Percentiles rank a stretch among this genome's conserved stretches.
Conservation (phyloP, 2,329 filamentous ascomycete species). For the Fusarium goolgardi region DNA sequence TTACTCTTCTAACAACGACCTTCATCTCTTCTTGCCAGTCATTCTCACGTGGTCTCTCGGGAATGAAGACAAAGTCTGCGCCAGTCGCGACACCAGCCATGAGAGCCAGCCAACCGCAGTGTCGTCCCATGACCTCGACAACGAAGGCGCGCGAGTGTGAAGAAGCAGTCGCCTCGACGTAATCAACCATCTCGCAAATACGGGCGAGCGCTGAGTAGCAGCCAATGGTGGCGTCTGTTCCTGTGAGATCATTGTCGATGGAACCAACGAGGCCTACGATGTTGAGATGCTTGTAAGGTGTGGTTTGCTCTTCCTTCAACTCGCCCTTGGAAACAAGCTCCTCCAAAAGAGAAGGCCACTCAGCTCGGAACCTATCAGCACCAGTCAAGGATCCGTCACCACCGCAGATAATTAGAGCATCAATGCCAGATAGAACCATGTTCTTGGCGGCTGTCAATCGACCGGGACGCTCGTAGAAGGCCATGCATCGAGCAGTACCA, state of each 20-base stretch:
- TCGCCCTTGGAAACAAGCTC: conserved; percentile 83
- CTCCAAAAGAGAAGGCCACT: conserved; percentile 89
- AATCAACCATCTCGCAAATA: conserved; percentile 96
- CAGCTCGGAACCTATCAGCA: conserved; percentile 89
- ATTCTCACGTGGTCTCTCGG: conserved; percentile 87
- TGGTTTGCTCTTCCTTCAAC: conserved; percentile 75
- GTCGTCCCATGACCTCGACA: conserved; percentile 97
- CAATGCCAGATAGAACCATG: conserved; percentile 91
- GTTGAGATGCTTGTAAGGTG: conserved; percentile 87
- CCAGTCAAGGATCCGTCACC: conserved; percentile 97
- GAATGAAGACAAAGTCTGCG: conserved; percentile 96
- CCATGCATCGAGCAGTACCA: conserved; percentile 92
- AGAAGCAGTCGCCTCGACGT: conserved; percentile 93
- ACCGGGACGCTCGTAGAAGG: conserved; percentile 89
- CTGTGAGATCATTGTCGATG: conserved; percentile 98
- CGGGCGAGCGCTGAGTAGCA: conserved; percentile 93
- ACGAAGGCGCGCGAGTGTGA: conserved; percentile 98
- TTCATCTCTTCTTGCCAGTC: conserved; percentile 94
- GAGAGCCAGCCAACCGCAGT: conserved; percentile 96
- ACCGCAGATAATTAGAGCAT: conserved; percentile 95
- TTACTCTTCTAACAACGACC: conserved; percentile 76
- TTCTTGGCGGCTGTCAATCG: conserved; percentile 91
- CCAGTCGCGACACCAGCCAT: conserved; percentile 96
- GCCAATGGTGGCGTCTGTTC: conserved; percentile 96
- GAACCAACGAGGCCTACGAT: conserved; percentile 96